Percentiles rank a stretch among this genome's conserved stretches.
Evolutionary conservation across 2,329 filamentous ascomycete genomes (phyloP).

Genomic region (Botrytis fragariae): DNA sequence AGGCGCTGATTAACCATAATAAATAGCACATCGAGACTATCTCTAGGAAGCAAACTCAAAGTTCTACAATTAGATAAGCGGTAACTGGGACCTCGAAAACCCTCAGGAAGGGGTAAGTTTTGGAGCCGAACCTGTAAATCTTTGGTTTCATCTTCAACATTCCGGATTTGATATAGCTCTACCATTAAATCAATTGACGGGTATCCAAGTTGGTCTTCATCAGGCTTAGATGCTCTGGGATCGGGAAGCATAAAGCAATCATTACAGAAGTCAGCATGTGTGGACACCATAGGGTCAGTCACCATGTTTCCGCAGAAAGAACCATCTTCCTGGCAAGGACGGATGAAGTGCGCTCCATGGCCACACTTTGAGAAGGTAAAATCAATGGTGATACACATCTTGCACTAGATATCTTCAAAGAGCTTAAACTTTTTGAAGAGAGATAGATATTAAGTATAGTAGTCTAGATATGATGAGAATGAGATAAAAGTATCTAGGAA

Average conservation of each 20-base stretch:
- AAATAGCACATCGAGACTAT: background rate
- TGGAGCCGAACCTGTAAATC: background rate
- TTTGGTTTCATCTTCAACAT: background rate
- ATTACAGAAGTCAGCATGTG: background rate
- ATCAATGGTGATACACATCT: background rate
- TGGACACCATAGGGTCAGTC: background rate
- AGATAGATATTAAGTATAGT: background rate
- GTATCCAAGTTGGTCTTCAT: rapidly evolving
- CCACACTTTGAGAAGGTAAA: background rate
- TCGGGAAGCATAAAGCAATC: background rate
- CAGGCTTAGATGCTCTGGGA: background rate
- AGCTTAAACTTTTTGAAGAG: background rate
- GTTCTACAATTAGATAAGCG: background rate
- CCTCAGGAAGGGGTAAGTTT: background rate
- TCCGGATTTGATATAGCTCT: background rate
- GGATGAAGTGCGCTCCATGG: background rate
- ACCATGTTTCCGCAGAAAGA: background rate
- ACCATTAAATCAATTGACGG: background rate
- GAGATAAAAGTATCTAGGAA: too few relatives aligned
- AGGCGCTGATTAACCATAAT: background rate
- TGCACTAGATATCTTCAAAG: background rate
- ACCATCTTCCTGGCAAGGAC: background rate
- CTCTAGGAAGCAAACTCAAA: background rate
- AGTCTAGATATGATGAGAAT: background rate
- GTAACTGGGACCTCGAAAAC: background rate